Evolutionary conservation across 2,329 filamentous ascomycete genomes (phyloP), one percentile per base, ranked within the genome.

Genomic region (Fusarium sp.): DNA sequence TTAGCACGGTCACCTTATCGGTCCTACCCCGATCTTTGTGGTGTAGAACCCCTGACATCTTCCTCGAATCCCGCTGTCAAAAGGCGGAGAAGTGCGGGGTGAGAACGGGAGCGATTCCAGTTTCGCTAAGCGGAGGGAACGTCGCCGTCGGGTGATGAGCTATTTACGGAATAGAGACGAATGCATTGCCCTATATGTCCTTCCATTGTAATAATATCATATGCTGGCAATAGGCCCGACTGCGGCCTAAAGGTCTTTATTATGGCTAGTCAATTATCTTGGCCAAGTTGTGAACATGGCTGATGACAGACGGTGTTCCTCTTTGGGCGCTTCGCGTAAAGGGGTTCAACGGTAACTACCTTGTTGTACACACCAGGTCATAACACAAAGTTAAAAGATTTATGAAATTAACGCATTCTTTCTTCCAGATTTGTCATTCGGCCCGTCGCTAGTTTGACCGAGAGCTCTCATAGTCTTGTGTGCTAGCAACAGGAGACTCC

Each of bases 71-170:
- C 34, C 34, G 56, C 20, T 57, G 54, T 35, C 54, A 57, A 57
- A 57, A 57, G 54, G 27, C 54, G 54, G 54, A 57, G 54, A 31
- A 57, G 31, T 57, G 54, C 54, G 54, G 54, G 54, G 54, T 57
- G 54, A 57, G 31, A 0, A 24, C 29, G 54, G 54, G 31, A 57
- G 54, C 54, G 54, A 57, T 57, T 57, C 54, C 54, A 14, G 7
- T 57, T 57, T 57, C n/a, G 54, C n/a, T 34, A 57, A 57, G 54
- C 54, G 54, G 54, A 57, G 54, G 54, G 54, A 37, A 57, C 54
- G 27, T 57, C 54, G 54, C 54, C 54, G 54, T 37, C 54, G 54
- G 52, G 27, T 37, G 7, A 37, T 37, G 54, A 37, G 54, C 54
- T 57, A 57, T 57, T 57, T 22, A 57, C 54, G 54, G 54, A 14